Conservation (phyloP, 2,329 filamentous ascomycete species). For the Aspergillus tubingensis region DNA sequence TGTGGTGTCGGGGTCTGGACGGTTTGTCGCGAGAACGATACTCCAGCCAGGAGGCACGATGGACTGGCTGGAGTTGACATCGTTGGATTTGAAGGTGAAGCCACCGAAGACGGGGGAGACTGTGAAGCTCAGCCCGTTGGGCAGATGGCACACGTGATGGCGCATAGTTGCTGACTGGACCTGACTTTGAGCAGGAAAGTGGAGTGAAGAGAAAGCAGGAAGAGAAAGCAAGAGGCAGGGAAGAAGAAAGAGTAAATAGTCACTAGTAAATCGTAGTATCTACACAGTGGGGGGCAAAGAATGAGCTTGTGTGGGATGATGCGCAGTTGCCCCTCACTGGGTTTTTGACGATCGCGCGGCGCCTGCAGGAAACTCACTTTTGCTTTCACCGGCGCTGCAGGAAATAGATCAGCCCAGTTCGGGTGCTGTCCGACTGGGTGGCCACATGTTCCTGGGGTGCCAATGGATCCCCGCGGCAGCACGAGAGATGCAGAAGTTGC, state of each 20-base stretch:
- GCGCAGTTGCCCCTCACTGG: conserved; percentile 15
- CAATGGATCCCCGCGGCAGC: no score
- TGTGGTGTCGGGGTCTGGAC: conserved; percentile 22
- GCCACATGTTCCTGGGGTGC: no score
- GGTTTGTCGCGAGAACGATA: conserved; percentile 75
- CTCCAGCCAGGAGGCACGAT: conserved; percentile 81
- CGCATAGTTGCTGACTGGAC: conserved; percentile 25
- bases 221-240: conserved; percentile 1
- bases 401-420: not conserved
- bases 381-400: not conserved
- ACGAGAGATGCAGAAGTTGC: no score
- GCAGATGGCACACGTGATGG: conserved; percentile 58
- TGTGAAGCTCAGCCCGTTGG: conserved; percentile 82
- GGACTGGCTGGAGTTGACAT: conserved; percentile 67
- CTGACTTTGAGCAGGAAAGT: not conserved
- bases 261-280: not conserved
- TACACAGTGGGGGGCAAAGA: not conserved
- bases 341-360: not conserved
- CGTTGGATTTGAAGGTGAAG: conserved; percentile 81
- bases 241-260: not conserved
- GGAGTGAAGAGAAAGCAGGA: not conserved
- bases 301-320: conserved; percentile 15
- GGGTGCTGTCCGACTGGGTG: not conserved
- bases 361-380: not conserved
- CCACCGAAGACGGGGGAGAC: conserved; percentile 89